Base-by-base conservation (phyloP, 208 protist species). In the Leptomonas seymouri region DNA sequence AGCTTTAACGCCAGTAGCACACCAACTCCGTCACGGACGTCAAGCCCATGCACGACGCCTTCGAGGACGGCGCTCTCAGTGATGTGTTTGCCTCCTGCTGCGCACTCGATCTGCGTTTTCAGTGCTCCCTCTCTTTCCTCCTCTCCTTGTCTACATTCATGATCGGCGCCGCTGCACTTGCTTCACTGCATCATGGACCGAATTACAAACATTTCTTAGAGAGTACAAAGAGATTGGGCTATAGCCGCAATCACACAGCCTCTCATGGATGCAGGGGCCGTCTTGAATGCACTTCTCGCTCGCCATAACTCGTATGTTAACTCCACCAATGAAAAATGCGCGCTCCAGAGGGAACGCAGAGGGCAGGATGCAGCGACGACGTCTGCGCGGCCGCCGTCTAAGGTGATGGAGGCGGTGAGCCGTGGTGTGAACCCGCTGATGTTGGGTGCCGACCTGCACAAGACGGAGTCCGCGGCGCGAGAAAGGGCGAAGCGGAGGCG, bases 341-440 rank as follows among this genome's bases (percentile, higher is more conserved):
- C 21, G 9, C 28, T n/a, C 9, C 25, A 23, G 5, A 36, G 25
- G 5, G 54, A 14, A 6, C 60, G 59, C 39, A 57, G 49, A n/a
- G 25, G 56, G 14, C 16, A 31, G 41, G 46, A 49, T 70, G 46
- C 21, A 5, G 44, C 57, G 8, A 34, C 39, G 12, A 9, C 65
- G n/a, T 51, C 50, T 18, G 34, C 50, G 21, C 23, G 41, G 7
- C 72, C 72, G 20, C 72, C 72, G 36, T 18, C 72, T 12, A 71
- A 67, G 49, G 34, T 78, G 6, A 20, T 62, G 27, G 64, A 78
- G 50, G 72, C 58, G 49, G 56, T 78, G 49, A 31, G n/a, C 30
- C 64, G 64, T 1, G 72, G 72, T 2, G 58, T 67, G n/a, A 66
- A 78, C 48, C 72, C 72, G 1, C 51, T 71, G 34, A 57, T 78